Evolutionary conservation across 768 basidiomycete genomes (phyloP), one percentile per base, ranked within the genome.

Genomic region (Lentinula lateritia): DNA sequence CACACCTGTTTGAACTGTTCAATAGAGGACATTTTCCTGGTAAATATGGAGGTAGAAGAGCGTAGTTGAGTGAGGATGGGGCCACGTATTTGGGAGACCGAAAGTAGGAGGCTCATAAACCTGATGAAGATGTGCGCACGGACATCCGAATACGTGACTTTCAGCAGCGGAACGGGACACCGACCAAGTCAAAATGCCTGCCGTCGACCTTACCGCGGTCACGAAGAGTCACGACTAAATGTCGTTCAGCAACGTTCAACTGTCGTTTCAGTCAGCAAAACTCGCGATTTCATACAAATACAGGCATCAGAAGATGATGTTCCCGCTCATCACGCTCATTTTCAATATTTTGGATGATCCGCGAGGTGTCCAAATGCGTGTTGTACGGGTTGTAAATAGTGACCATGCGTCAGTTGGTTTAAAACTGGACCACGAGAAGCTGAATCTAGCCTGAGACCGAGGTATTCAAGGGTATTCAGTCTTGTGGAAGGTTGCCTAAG

Each of bases 1-100:
- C 54, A 48, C 16, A 65, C 64, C 50, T 65, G 64, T 52, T 58
- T 63, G 64, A 65, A 65, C 5, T 57, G 43, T 41, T 61, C 32
- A n/a, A 23, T 18, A 28, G 52, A 36, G n/a, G 63, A 54, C 63
- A 64, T 64, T 36, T 59, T 59, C 48, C 58, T 59, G 15, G 8
- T 15, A 18, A 50, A 28, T 7, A 50, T 35, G 13, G 58, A 48
- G 28, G 13, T 36, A 15, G 42, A 18, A 58, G 48, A 36, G 43
- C 58, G 58, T 20, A 59, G 32, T 38, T 34, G 16, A 39, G 58
- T 23, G 36, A 45, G 18, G n/a, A 41, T 12, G 46, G 46, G 45
- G 46, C 45, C 46, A 59, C 58, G 58, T 46, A 59, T 45, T 23
- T 56, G 34, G 35, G 43, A 50, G 58, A 50, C 7, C 5, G 42